These are phyloP conservation scores for Huntiella omanensis DNA, from an alignment of 2,329 filamentous ascomycete species.

Conservation along the genomic window DNA sequence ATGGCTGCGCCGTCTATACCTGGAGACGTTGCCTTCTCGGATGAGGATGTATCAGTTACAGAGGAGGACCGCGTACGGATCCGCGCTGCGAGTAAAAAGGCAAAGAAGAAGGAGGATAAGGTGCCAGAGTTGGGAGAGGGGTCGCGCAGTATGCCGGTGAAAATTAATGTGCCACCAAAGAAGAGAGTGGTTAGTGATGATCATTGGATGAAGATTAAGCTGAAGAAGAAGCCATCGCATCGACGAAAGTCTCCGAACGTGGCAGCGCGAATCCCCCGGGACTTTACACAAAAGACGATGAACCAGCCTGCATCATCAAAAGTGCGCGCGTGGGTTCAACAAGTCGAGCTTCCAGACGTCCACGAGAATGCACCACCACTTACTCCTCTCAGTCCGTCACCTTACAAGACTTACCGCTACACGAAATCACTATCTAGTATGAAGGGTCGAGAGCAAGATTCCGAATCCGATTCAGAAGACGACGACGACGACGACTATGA, in stretches of 20 bases:
- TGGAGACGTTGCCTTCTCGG: conserved; percentile 40
- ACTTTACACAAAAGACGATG: conserved; percentile 34
- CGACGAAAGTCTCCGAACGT: conserved; percentile 14
- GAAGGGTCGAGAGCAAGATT: conserved; percentile 4
- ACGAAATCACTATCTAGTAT: conserved; percentile 8
- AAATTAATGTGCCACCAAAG: conserved; percentile 45
- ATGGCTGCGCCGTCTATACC: conserved; percentile 36
- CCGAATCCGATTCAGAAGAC: background rate
- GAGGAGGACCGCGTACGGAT: conserved; percentile 42
- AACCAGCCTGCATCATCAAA: conserved; percentile 40
- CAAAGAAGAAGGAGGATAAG: background rate
- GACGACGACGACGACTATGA: conserved; percentile 3
- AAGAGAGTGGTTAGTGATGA: conserved; percentile 88
- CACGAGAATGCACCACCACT: background rate
- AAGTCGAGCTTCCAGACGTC: conserved; percentile 30
- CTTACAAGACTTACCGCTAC: conserved; percentile 6
- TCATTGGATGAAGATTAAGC: conserved; percentile 56
- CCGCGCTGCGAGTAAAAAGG: conserved; percentile 24
- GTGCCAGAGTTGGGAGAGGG: conserved; percentile 5
- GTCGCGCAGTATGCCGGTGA: conserved; percentile 14
- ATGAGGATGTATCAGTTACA: conserved; percentile 41
- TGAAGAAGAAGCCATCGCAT: conserved; percentile 26
- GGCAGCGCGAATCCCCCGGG: conserved; percentile 29
- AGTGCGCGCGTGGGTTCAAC: conserved; percentile 41
- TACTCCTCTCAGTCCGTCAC: conserved; percentile 2